A percentile compares a stretch with the other conserved stretches of the same genome.
These are phyloP conservation scores for Castanea mollissima DNA, from an alignment of 306 rosid species.

Conservation along the genomic window DNA sequence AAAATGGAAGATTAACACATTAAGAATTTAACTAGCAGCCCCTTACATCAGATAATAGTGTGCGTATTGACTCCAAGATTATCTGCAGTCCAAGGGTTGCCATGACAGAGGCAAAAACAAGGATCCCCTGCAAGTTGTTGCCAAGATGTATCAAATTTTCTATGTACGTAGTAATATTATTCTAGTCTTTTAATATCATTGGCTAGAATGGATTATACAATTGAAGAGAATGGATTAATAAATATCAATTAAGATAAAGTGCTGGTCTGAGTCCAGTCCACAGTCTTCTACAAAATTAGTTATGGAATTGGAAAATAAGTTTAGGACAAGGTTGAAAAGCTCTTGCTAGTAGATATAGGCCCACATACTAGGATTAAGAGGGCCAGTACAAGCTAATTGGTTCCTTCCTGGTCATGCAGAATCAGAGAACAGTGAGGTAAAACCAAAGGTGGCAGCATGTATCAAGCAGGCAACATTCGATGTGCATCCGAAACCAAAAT, in stretches of 20 bases:
- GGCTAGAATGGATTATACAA: neutral
- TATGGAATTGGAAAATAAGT: neutral
- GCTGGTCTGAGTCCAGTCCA: neutral
- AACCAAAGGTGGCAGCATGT: neutral
- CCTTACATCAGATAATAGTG: slow-evolving; percentile 67
- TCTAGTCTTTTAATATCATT: neutral
- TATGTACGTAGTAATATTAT: neutral
- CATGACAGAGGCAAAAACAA: slow-evolving; percentile 99
- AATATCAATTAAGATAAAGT: neutral
- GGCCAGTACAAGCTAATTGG: neutral
- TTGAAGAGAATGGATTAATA: neutral
- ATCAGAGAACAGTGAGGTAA: neutral
- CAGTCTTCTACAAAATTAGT: neutral
- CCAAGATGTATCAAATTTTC: neutral
- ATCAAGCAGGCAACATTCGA: neutral
- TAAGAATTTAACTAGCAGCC: slow-evolving; percentile 3
- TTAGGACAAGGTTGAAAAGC: neutral
- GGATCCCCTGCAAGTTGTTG: slow-evolving; percentile 72
- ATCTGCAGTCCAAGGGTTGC: slow-evolving; percentile 98
- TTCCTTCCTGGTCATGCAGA: too few species aligned
- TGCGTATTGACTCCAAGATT: slow-evolving; percentile 84
- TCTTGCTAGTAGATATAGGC: neutral
- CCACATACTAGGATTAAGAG: neutral
- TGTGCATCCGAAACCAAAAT: neutral
- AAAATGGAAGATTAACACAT: neutral